Evolutionary conservation across 768 basidiomycete species (phyloP).

Genomic region (Leucosporidium yakuticum): DNA sequence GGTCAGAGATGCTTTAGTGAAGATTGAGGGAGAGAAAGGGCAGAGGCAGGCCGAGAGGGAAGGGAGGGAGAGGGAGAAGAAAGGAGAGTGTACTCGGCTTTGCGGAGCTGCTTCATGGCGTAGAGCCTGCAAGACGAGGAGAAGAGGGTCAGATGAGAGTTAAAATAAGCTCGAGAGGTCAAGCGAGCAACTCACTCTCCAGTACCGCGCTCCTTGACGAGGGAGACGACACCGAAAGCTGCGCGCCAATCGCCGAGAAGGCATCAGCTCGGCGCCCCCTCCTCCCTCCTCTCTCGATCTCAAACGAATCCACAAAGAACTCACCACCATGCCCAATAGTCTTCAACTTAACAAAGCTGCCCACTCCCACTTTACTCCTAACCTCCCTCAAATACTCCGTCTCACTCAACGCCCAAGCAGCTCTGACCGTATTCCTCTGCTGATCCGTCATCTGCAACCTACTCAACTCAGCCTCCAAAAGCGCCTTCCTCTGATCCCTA

Average conservation of each 20-base stretch:
- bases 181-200: constrained; percentile 48
- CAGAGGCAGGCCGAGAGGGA: too few species aligned
- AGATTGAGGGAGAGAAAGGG: too few species aligned
- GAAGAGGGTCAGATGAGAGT: not conserved
- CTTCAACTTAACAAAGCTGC: constrained; percentile 80
- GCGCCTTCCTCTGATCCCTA: constrained; percentile 72
- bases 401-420: constrained; percentile 79
- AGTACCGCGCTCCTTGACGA: constrained; percentile 73
- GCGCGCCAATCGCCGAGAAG: too few species aligned
- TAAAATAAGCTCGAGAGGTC: not conserved
- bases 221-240: constrained; percentile 91
- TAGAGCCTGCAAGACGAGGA: constrained; percentile 50
- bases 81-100: constrained; percentile 15
- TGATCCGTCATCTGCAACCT: constrained; percentile 62
- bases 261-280: too few species aligned
- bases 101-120: constrained; percentile 89
- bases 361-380: constrained; percentile 72
- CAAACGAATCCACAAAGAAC: too few species aligned
- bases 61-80: not conserved
- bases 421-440: constrained; percentile 66
- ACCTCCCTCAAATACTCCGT: constrained; percentile 80
- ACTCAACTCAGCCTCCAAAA: constrained; percentile 82
- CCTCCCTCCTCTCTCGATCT: constrained; percentile 52
- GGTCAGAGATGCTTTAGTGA: too few species aligned
- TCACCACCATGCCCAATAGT: constrained; percentile 58